Base-by-base conservation (phyloP, 1,139 yeast genomes). In the Kodamaea ohmeri region DNA sequence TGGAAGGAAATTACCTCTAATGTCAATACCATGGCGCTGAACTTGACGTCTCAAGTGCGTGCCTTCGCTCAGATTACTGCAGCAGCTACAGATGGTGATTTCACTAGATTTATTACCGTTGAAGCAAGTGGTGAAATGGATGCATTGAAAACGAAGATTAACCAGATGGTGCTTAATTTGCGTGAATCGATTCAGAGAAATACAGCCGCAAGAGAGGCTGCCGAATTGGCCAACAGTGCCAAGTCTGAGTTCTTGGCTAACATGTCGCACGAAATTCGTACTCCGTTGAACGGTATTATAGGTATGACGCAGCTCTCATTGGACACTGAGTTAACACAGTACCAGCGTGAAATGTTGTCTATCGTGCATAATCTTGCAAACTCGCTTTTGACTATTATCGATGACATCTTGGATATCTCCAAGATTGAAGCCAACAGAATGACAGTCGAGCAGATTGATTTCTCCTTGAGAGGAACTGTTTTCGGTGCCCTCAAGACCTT, bases 61-160 rank as follows among this genome's bases (percentile, higher is more conserved):
- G 96, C 95, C 0, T 87, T 87, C 66, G 95, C 95, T 30, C 95
- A 86, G 58, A 87, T 87, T 53, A 87, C 96, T 0, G 95, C 94
- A 19, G 94, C 95, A 25, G 96, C 95, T 4, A 86, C 95, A 1
- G 95, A 87, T 64, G 95, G 95, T 58, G 96, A 87, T 59, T 87
- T 87, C 61, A 86, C 95, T 0, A 72, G 94, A 46, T 85, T 87
- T 54, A 87, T 87, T 49, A 87, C 96, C 0, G 95, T 87, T 44
- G 96, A 87, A 55, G 95, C 95, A 1, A 74, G 83, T 37, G 96
- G 96, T 60, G 96, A 87, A 67, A 87, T 87, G 95, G 95, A 86
- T 61, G 95, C 95, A 0, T 73, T 87, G 56, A 87, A 87, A 59
- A 86, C 95, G 0, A 87, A 87, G 60, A 87, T 87, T 57, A 87